These are phyloP conservation scores for Parastagonospora nodorum DNA, from an alignment of 2,329 filamentous ascomycete genomes.

Conservation along the genomic window DNA sequence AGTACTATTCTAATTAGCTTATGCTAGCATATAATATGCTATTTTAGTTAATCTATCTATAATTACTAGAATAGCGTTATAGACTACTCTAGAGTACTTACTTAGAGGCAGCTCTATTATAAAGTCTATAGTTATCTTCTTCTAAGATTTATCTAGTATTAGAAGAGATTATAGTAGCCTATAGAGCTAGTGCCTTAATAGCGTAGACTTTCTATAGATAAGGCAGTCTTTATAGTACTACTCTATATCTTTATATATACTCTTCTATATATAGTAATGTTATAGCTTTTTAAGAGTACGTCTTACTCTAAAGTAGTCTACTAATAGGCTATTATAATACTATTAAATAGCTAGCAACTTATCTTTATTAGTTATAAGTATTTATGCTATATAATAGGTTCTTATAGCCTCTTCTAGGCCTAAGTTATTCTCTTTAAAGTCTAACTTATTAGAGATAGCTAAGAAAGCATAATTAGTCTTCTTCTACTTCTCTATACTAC, in stretches of 20 bases:
- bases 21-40: neutral
- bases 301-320: slow-evolving; percentile 1
- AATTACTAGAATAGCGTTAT: slow-evolving; percentile 1
- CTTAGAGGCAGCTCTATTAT: slow-evolving; percentile 6
- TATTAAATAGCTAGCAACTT: neutral
- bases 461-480: too few species aligned
- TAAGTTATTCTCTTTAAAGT: neutral
- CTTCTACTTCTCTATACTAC: too few species aligned
- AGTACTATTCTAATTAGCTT: neutral
- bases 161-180: neutral
- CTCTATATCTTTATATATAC: neutral
- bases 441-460: neutral
- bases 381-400: neutral
- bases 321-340: slow-evolving; percentile 1
- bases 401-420: too few species aligned
- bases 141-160: neutral
- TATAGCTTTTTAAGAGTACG: neutral
- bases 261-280: neutral
- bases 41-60: slow-evolving; percentile 2
- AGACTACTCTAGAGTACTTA: neutral
- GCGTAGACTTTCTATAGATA: neutral
- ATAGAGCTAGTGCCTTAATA: neutral
- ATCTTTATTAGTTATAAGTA: neutral
- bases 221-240: neutral
- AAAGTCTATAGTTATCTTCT: slow-evolving; percentile 7